Base-by-base conservation (phyloP, 148 eudicot genomes). In the Diospyros lotus region DNA sequence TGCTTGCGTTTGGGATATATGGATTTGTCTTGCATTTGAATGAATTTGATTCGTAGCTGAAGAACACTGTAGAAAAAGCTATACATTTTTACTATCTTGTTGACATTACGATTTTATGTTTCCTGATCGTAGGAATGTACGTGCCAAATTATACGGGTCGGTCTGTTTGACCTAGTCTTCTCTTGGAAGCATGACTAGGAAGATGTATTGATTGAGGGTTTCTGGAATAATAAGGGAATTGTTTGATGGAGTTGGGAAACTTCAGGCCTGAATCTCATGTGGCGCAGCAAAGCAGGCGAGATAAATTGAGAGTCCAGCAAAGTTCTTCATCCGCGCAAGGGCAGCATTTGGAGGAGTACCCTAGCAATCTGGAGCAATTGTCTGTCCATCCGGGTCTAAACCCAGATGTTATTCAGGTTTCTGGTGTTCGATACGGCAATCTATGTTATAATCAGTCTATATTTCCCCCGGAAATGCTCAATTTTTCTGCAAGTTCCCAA, bases 201-300 rank as follows among this genome's bases (percentile, higher is more conserved):
- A 12, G 51, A 66, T 44, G 6, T 5, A 1, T 45, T 28, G 42
- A 61, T 38, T 67, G 50, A 46, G 7, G 13, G 18, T 45, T 9
- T 8, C 39, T 6, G 62, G 65, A 59, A 28, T 12, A 12, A 6
- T 43, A 64, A 70, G n/a, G 39, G 40, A 67, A 13, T 12, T 58
- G 9, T 76, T 64, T 41, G 76, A 80, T 80, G 86, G 86, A 84
- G 58, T 71, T 77, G 79, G 73, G 60, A 64, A 80, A 78, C 69
- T 80, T 84, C 12, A 72, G 79, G 73, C 39, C 75, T 5, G 84
- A 84, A 55, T 68, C 78, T 1, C 87, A 84, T 53, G 79, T 81
- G 18, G 80, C 85, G 0, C 85, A 79, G 59, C 73, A 79, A 76
- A 79, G 82, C 78, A 82, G 82, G 52, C 82, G 82, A 10, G 76